These are phyloP conservation scores for Colletotrichum australisinense DNA, from an alignment of 2,329 filamentous ascomycete species.

Conservation along the genomic window DNA sequence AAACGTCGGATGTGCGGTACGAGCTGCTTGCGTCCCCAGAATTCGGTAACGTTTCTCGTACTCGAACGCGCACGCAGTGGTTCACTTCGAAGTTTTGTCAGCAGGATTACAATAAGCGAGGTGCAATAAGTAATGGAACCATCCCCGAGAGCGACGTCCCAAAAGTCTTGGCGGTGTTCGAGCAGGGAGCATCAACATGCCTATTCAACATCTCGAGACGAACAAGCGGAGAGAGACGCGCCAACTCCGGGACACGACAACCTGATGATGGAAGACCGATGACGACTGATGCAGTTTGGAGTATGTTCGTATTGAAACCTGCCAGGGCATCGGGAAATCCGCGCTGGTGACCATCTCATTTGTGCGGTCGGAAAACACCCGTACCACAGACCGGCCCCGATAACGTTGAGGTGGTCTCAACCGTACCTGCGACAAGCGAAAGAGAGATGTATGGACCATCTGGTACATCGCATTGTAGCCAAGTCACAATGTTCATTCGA, in stretches of 20 bases:
- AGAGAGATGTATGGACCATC: not conserved
- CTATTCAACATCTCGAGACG: not conserved
- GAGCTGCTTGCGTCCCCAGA: not conserved
- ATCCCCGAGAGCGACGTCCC: not conserved
- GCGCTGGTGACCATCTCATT: not conserved
- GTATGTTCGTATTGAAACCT: not conserved
- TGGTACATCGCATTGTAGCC: not conserved
- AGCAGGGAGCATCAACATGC: not conserved
- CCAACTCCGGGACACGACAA: not conserved
- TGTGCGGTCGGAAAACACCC: not conserved
- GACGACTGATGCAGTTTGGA: constrained; percentile 1
- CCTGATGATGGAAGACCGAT: not conserved
- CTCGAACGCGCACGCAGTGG: not conserved
- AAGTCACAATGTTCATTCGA: not conserved
- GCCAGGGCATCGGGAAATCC: not conserved
- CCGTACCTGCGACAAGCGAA: not conserved
- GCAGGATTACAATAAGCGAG: not conserved
- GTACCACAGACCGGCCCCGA: not conserved
- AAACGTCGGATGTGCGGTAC: constrained; percentile 13
- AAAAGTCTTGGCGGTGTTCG: constrained; percentile 13
- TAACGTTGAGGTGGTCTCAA: not conserved
- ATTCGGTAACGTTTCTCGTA: not conserved
- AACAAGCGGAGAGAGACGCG: not conserved
- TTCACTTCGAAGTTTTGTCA: not conserved
- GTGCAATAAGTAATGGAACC: not conserved